Percentiles rank a stretch among this genome's conserved stretches.
These are phyloP conservation scores for Stenogyne calaminthoides DNA, from an alignment of 305 asterid species.

Conservation along the genomic window DNA sequence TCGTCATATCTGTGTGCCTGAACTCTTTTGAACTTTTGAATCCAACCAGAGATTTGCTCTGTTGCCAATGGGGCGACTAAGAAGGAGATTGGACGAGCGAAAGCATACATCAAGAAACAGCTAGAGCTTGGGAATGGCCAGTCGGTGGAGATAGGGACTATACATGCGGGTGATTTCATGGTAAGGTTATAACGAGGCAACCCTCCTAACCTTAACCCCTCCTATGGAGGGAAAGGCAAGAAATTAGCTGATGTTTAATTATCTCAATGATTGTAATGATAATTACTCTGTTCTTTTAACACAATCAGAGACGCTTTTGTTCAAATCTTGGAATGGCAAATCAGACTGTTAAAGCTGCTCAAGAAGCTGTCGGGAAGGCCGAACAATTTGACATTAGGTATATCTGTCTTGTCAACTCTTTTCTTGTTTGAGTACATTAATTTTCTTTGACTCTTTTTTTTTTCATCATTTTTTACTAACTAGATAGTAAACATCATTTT, in stretches of 20 bases:
- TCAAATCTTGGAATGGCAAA: constrained; percentile 77
- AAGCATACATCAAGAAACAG: constrained; percentile 70
- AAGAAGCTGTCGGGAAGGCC: constrained; percentile 68
- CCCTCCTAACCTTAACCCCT: neutral
- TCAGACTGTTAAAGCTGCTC: constrained; percentile 76
- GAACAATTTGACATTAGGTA: constrained; percentile 79
- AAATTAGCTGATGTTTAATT: neutral
- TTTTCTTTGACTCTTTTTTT: neutral
- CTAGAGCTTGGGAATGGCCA: constrained; percentile 74
- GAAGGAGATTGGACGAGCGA: constrained; percentile 78
- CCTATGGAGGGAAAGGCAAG: neutral
- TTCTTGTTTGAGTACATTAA: neutral
- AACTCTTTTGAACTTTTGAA: constrained; percentile 36
- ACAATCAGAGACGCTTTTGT: constrained; percentile 62
- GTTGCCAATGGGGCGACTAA: constrained; percentile 76
- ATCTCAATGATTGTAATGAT: constrained; percentile 10
- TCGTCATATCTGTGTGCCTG: constrained; percentile 25
- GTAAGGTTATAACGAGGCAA: constrained; percentile 37
- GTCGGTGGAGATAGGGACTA: constrained; percentile 64
- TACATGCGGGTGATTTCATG: constrained; percentile 80
- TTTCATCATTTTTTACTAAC: neutral
- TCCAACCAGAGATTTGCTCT: constrained; percentile 61
- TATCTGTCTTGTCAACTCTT: neutral
- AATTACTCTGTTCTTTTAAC: neutral
- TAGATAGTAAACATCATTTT: neutral